phyloP scores from a whole-genome alignment of 352 stramenopile species.

The Phytophthora sojae region DNA sequence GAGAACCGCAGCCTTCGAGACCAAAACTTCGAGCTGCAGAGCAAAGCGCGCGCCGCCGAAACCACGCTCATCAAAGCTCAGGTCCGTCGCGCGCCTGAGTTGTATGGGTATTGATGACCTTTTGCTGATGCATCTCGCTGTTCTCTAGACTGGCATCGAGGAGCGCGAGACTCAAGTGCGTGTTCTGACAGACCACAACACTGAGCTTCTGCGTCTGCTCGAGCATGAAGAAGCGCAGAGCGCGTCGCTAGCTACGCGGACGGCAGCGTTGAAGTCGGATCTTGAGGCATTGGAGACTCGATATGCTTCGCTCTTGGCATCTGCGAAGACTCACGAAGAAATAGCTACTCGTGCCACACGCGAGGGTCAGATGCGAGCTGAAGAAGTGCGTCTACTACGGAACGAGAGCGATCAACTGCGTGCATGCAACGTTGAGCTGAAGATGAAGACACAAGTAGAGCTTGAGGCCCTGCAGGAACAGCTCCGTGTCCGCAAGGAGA shows the following conservation, averaged over 20 bases:
- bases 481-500: conserved; percentile 96
- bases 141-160: conserved; percentile 59
- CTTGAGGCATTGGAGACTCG: conserved; percentile 89
- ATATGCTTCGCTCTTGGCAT: conserved; percentile 91
- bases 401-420: conserved; percentile 93
- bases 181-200: conserved; percentile 96
- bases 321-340: conserved; percentile 94
- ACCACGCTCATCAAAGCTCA: conserved; percentile 83
- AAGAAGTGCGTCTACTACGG: conserved; percentile 94
- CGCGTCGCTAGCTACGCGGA: conserved; percentile 65
- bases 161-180: conserved; percentile 94
- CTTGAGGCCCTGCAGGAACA: conserved; percentile 96
- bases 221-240: conserved; percentile 95
- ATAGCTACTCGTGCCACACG: conserved; percentile 87
- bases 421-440: conserved; percentile 92
- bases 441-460: conserved; percentile 96
- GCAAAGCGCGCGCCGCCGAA: conserved; percentile 88
- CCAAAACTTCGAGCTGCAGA: conserved; percentile 94
- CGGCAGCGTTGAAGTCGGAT: conserved; percentile 67
- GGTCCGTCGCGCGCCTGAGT: conserved; percentile 19
- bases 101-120: not conserved
- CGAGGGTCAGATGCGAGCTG: conserved; percentile 93
- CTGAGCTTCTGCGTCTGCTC: conserved; percentile 94
- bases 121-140: conserved; percentile 8
- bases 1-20: conserved; percentile 93